phyloP scores from a whole-genome alignment of 2,329 filamentous ascomycete species.

The Endoconidiophora polonica region DNA sequence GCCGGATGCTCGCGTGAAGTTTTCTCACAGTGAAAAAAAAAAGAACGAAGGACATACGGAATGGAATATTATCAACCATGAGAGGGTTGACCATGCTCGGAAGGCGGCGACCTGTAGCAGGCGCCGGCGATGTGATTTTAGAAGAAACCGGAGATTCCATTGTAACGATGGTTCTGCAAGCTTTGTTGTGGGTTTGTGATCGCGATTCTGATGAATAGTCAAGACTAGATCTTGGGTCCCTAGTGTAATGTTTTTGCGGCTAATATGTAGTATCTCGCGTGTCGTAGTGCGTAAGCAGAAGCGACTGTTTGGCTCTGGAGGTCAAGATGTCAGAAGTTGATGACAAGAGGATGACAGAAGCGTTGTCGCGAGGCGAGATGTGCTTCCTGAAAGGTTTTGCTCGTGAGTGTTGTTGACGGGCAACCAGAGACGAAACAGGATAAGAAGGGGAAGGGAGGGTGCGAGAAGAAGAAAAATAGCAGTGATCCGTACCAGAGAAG shows the following conservation, averaged over 20 bases:
- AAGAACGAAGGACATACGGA: slow-evolving; percentile 12
- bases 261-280: background rate
- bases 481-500: background rate
- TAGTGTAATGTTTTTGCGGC: too few species aligned
- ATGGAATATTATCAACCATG: slow-evolving; percentile 42
- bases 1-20: background rate
- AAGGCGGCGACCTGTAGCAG: slow-evolving; percentile 25
- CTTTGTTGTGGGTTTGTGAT: background rate
- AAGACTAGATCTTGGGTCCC: too few species aligned
- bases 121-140: slow-evolving; percentile 15
- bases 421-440: background rate
- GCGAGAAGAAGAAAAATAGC: background rate
- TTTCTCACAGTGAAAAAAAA: background rate
- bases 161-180: background rate
- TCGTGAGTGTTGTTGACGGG: background rate
- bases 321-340: too few species aligned
- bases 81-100: slow-evolving; percentile 45
- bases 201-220: background rate
- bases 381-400: background rate
- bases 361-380: background rate
- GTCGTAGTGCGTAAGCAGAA: background rate
- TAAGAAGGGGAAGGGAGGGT: background rate
- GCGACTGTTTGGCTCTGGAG: background rate
- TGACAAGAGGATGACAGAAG: background rate
- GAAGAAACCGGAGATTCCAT: slow-evolving; percentile 10